Evolutionary conservation across 805 yeast species (phyloP).

Genomic region (Suhomyces vadensis): DNA sequence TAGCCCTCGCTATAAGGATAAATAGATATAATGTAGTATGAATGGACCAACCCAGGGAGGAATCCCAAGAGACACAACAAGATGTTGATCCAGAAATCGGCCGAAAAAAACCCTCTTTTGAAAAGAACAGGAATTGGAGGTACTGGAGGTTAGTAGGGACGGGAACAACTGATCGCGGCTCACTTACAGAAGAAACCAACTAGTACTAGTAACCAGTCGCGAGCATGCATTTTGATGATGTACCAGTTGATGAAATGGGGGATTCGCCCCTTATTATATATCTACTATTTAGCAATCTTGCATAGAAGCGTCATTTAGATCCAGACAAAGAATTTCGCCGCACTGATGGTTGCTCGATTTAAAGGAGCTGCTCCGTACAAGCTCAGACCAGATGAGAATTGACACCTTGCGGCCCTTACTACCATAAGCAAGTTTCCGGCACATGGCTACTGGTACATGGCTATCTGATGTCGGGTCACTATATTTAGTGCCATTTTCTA

Average conservation of each 20-base stretch:
- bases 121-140: constrained; percentile 81
- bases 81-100: constrained; percentile 68
- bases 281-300: neutral
- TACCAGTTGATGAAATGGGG: neutral
- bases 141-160: constrained; percentile 27
- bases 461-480: too few species aligned
- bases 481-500: too few species aligned
- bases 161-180: neutral
- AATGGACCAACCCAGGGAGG: constrained; percentile 75
- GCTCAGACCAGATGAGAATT: too few species aligned
- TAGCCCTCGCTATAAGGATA: constrained; percentile 52
- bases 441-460: too few species aligned
- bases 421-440: too few species aligned
- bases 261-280: constrained; percentile 2
- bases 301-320: too few species aligned
- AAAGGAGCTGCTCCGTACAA: too few species aligned
- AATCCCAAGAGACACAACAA: constrained; percentile 70
- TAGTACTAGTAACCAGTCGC: constrained; percentile 66
- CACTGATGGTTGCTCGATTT: too few species aligned
- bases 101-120: constrained; percentile 70
- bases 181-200: constrained; percentile 54
- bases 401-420: too few species aligned
- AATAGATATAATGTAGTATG: constrained; percentile 74
- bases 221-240: constrained; percentile 32
- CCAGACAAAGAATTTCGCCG: too few species aligned